These are phyloP conservation scores for Pyrenophora tritici-repentis DNA, from an alignment of 2,329 filamentous ascomycete genomes.

Conservation along the genomic window DNA sequence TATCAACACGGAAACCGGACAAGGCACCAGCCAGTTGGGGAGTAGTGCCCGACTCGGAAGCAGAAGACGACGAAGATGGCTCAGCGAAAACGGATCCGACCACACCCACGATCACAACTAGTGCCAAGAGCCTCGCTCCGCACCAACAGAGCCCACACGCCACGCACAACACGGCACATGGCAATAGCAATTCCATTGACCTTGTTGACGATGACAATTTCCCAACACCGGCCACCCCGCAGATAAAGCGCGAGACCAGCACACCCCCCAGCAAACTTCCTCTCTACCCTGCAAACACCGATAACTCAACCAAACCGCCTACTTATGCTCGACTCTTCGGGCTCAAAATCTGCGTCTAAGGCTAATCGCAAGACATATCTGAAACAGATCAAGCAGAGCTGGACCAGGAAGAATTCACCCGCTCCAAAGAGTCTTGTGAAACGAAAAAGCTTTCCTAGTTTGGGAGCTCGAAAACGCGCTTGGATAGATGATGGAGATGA, in stretches of 20 bases:
- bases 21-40: background rate
- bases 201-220: constrained; percentile 2
- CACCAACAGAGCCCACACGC: constrained; percentile 1
- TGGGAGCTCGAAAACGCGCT: constrained; percentile 3
- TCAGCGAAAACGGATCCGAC: background rate
- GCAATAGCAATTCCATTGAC: constrained; percentile 4
- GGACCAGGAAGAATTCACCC: constrained; percentile 22
- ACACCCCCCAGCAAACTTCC: constrained; percentile 16
- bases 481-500: constrained; percentile 1
- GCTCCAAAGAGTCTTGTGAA: constrained; percentile 4
- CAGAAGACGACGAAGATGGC: background rate
- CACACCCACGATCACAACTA: constrained; percentile 10
- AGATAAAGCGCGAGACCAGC: constrained; percentile 32
- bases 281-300: constrained; percentile 24
- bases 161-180: background rate
- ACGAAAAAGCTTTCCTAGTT: background rate
- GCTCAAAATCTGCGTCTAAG: constrained; percentile 12
- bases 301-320: constrained; percentile 4
- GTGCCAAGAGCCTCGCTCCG: constrained; percentile 1
- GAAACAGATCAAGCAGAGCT: constrained; percentile 30
- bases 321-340: background rate
- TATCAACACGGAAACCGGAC: background rate
- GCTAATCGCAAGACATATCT: constrained; percentile 17
- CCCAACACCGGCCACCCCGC: constrained; percentile 6
- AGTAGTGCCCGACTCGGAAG: constrained; percentile 3